A percentile compares a stretch with the other conserved stretches of the same genome.
Evolutionary conservation across 192 early-diverging fungal genomes (phyloP).

Genomic region (Entomortierella parvispora): DNA sequence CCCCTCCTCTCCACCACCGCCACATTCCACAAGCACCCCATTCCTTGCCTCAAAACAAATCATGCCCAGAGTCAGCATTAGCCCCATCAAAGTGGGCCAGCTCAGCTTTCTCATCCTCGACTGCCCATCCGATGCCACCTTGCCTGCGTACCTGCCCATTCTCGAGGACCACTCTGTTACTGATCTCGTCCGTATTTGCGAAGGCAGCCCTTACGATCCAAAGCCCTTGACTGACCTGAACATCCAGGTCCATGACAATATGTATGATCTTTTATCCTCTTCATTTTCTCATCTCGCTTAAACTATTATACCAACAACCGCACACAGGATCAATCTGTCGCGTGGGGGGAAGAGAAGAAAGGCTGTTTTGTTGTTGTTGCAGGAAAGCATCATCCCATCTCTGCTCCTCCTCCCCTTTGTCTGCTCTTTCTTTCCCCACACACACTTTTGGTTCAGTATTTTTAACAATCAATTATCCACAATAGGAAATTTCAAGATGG

Average conservation of each 20-base stretch:
- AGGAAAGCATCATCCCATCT: background rate
- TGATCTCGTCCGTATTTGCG: constrained; percentile 78
- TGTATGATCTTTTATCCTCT: constrained; percentile 17
- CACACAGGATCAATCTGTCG: background rate
- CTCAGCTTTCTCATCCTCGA: constrained; percentile 76
- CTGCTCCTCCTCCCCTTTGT: background rate
- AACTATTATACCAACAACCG: background rate
- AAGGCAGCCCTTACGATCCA: constrained; percentile 66
- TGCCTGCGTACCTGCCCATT: constrained; percentile 64
- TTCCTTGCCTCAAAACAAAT: background rate
- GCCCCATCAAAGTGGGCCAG: constrained; percentile 42
- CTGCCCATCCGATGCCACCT: constrained; percentile 69
- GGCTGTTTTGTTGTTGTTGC: background rate
- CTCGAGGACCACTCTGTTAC: constrained; percentile 63
- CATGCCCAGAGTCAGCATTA: constrained; percentile 52
- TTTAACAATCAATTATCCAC: too few relatives aligned
- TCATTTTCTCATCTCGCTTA: background rate
- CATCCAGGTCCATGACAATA: constrained; percentile 73
- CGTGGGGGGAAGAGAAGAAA: background rate
- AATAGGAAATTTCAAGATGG: constrained; percentile 73
- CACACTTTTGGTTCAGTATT: background rate
- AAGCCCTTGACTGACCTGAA: constrained; percentile 54
- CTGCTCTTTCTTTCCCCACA: background rate
- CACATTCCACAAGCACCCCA: background rate
- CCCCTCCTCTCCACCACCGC: background rate